Conservation (phyloP, 1,284 basidiomycete genomes). For the Vanrija pseudolonga region DNA sequence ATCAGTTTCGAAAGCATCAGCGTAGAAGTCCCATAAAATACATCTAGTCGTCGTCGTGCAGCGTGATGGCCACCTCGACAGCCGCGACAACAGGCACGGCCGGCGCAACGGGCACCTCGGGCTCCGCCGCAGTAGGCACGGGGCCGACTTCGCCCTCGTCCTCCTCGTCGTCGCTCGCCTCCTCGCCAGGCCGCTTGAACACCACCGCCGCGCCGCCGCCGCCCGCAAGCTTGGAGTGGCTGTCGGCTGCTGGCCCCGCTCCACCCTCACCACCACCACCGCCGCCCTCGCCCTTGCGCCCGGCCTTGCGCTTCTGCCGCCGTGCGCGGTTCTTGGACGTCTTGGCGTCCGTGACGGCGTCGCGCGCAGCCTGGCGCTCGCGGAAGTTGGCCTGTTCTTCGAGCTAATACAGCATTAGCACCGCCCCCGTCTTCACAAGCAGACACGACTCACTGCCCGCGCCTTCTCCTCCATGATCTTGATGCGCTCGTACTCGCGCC, state of each 20-base stretch:
- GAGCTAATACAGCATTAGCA: conserved; percentile 55
- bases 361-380: conserved; percentile 60
- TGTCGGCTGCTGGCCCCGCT: conserved; percentile 9
- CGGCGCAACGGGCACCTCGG: conserved; percentile 1
- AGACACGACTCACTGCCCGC: conserved; percentile 60
- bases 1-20: no score
- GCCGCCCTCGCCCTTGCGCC: conserved; percentile 51
- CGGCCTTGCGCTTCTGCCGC: conserved; percentile 80
- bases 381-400: conserved; percentile 63
- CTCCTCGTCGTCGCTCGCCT: conserved; percentile 26
- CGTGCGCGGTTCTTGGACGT: conserved; percentile 89
- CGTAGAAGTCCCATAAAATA: no score
- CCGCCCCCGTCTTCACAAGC: background rate
- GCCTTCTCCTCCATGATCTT: conserved; percentile 82
- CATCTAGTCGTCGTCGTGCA: conserved; percentile 45
- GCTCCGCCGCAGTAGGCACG: background rate
- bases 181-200: conserved; percentile 37
- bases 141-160: conserved; percentile 3
- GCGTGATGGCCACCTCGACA: conserved; percentile 34
- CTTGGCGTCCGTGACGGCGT: conserved; percentile 70
- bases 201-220: conserved; percentile 31
- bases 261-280: background rate
- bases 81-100: background rate
- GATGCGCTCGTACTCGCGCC: conserved; percentile 91
- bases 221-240: conserved; percentile 39